Percentiles rank a stretch among this genome's conserved stretches.
These are phyloP conservation scores for Thelephora aurantiotincta DNA, from an alignment of 768 basidiomycete genomes.

Conservation along the genomic window DNA sequence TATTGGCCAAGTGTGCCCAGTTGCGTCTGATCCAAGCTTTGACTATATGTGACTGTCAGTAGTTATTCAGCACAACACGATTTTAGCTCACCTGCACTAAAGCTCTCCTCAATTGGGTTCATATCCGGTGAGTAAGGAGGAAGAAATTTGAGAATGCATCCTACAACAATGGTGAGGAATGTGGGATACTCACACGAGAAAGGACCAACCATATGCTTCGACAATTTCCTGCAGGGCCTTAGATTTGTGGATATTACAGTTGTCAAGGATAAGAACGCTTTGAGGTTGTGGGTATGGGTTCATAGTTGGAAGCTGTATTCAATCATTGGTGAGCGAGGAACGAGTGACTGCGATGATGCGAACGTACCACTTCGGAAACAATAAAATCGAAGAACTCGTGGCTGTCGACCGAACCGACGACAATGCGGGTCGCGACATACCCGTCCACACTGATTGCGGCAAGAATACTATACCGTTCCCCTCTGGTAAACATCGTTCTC, in stretches of 20 bases:
- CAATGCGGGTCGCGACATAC: neutral
- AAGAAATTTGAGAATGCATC: constrained; percentile 9
- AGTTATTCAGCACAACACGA: no score
- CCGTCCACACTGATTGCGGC: neutral
- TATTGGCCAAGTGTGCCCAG: no score
- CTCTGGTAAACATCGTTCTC: no score
- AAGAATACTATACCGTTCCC: neutral
- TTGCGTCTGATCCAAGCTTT: neutral
- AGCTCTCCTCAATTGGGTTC: constrained; percentile 14
- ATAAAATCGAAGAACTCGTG: neutral
- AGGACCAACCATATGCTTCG: no score
- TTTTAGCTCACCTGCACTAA: no score
- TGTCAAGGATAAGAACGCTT: constrained; percentile 1
- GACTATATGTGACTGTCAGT: no score
- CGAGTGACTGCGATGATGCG: no score
- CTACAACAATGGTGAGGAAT: no score
- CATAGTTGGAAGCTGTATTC: neutral
- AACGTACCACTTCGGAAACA: no score
- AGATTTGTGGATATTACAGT: constrained; percentile 1
- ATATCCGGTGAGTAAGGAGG: constrained; percentile 13
- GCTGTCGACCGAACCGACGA: neutral
- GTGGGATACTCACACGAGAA: no score
- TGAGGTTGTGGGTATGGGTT: constrained; percentile 2
- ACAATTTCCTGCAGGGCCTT: neutral
- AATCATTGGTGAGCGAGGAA: no score